These are phyloP conservation scores for Vitis cinerea DNA, from an alignment of 164 flowering plant species.

Conservation along the genomic window DNA sequence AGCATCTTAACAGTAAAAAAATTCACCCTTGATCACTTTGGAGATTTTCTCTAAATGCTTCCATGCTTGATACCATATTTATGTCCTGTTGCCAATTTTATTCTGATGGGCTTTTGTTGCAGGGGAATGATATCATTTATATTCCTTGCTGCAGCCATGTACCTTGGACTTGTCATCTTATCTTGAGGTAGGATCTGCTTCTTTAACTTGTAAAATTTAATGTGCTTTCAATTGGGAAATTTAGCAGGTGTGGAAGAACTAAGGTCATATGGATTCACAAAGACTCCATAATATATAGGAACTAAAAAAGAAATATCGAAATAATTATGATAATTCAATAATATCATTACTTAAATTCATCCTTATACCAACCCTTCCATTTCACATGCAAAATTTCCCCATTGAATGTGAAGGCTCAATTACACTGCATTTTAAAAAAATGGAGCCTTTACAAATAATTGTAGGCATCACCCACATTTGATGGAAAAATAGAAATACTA, in stretches of 20 bases:
- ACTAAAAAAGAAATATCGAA: too few relatives aligned
- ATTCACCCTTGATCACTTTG: not conserved
- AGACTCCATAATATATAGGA: too few relatives aligned
- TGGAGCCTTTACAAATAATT: too few relatives aligned
- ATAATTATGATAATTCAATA: too few relatives aligned
- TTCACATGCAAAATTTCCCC: too few relatives aligned
- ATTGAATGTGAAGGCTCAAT: too few relatives aligned
- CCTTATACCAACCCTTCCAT: too few relatives aligned
- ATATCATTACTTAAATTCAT: too few relatives aligned
- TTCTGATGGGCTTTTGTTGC: conserved; percentile 15
- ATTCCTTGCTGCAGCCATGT: conserved; percentile 76
- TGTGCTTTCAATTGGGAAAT: not conserved
- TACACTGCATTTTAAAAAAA: too few relatives aligned
- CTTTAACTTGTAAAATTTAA: not conserved
- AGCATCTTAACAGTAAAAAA: conserved; percentile 11
- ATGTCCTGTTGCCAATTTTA: not conserved
- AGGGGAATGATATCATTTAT: conserved; percentile 83
- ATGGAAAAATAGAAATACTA: too few relatives aligned
- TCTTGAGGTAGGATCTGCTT: conserved; percentile 58
- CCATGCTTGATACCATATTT: not conserved
- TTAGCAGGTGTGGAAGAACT: not conserved
- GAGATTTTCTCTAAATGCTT: not conserved
- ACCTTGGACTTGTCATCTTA: conserved; percentile 86
- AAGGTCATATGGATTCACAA: too few relatives aligned
- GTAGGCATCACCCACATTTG: too few relatives aligned